phyloP scores from a whole-genome alignment of 1,284 basidiomycete species.

The Trichosporon sp. region DNA sequence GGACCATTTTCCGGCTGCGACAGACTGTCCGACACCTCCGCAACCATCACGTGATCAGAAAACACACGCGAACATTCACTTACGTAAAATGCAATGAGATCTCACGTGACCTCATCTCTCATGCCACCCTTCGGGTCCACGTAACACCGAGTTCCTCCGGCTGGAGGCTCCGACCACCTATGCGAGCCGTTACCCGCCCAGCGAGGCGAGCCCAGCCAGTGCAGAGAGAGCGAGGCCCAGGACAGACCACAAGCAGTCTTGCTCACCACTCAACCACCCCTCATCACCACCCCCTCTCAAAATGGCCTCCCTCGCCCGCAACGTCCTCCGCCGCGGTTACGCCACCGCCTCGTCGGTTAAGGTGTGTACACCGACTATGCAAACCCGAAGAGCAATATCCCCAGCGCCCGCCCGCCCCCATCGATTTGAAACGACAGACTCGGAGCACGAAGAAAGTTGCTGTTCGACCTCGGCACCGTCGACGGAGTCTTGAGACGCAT shows the following conservation, averaged over 20 bases:
- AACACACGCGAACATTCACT: not conserved
- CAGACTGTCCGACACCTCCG: not conserved
- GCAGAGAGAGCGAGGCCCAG: conserved; percentile 7
- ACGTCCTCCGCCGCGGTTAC: conserved; percentile 53
- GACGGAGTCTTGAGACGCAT: not conserved
- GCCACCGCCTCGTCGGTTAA: conserved; percentile 54
- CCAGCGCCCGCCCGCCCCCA: conserved; percentile 4
- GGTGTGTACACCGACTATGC: conserved; percentile 40
- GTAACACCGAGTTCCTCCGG: conserved; percentile 15
- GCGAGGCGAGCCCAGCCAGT: conserved; percentile 21
- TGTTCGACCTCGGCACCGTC: not conserved
- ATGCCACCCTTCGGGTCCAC: conserved; percentile 14
- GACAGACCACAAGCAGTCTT: conserved; percentile 14
- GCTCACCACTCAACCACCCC: conserved; percentile 29
- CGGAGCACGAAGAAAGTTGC: not conserved
- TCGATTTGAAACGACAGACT: not conserved
- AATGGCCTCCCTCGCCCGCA: conserved; percentile 54
- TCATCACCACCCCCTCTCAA: conserved; percentile 34
- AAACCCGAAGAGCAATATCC: not conserved
- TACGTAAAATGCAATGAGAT: no score
- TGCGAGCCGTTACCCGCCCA: conserved; percentile 12
- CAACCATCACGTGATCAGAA: not conserved
- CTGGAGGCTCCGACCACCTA: conserved; percentile 4
- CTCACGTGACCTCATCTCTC: not conserved
- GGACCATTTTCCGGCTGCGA: not conserved